phyloP scores from a whole-genome alignment of 2,329 filamentous ascomycete species.

The Phyllosticta citriasiana region DNA sequence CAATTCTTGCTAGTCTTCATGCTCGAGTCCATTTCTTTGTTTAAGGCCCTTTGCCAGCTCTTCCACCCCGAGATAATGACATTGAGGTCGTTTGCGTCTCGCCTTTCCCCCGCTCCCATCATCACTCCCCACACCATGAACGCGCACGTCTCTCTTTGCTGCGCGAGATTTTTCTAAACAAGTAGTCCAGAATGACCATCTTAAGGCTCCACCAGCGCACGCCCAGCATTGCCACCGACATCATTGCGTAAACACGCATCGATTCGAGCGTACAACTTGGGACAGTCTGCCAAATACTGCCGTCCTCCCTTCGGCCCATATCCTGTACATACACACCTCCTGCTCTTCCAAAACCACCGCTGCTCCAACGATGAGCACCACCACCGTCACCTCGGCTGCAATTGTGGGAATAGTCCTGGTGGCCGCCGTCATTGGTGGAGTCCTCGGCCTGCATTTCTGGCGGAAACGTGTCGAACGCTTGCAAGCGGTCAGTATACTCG shows the following conservation, averaged over 20 bases:
- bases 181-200: not conserved
- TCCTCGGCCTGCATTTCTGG: not conserved
- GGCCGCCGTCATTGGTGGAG: not conserved
- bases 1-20: not conserved
- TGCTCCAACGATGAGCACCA: not conserved
- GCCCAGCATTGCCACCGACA: not conserved
- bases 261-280: not conserved
- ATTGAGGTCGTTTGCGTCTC: not conserved
- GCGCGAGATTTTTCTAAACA: not conserved
- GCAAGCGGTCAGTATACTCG: not conserved
- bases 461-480: not conserved
- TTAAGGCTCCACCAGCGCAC: not conserved
- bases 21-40: not conserved
- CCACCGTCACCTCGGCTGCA: not conserved
- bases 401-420: not conserved
- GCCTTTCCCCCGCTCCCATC: not conserved
- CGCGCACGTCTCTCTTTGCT: not conserved
- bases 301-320: not conserved
- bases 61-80: not conserved
- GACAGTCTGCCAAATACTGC: not conserved
- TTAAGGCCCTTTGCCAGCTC: not conserved
- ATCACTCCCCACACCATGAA: not conserved
- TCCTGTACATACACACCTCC: not conserved
- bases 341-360: not conserved
- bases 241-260: not conserved